These are phyloP conservation scores for Leucosporidium scottii DNA, from an alignment of 768 basidiomycete genomes.

Conservation along the genomic window DNA sequence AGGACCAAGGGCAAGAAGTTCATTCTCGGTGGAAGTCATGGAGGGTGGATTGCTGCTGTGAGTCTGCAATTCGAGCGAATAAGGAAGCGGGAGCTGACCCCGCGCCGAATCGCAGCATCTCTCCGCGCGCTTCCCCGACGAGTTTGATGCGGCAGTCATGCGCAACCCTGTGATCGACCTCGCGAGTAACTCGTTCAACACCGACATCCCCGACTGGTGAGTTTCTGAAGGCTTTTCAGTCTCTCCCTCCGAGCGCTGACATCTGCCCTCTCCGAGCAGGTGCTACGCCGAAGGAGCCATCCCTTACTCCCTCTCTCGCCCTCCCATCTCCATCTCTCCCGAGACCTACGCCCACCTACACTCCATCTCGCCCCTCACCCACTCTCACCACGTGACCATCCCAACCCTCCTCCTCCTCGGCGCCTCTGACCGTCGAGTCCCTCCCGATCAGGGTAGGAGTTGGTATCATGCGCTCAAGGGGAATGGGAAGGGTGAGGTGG, in stretches of 20 bases:
- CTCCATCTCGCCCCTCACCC: constrained; percentile 53
- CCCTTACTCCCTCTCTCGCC: constrained; percentile 41
- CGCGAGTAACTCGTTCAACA: constrained; percentile 50
- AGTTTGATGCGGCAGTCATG: constrained; percentile 58
- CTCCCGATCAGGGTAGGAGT: constrained; percentile 55
- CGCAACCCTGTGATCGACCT: constrained; percentile 65
- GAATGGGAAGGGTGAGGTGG: constrained; percentile 44
- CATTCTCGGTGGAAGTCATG: constrained; percentile 62
- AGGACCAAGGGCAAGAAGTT: constrained; percentile 52
- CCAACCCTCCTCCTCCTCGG: constrained; percentile 59
- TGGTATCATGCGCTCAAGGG: constrained; percentile 64
- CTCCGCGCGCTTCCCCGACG: constrained; percentile 56
- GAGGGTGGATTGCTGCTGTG: constrained; percentile 57
- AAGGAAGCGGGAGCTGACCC: no score
- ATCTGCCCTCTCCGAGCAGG: constrained; percentile 14
- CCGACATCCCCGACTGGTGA: constrained; percentile 66
- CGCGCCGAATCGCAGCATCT: no score
- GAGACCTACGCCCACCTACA: constrained; percentile 48
- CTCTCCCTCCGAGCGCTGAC: not conserved
- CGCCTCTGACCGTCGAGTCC: constrained; percentile 56
- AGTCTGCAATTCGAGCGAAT: no score
- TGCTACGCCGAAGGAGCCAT: constrained; percentile 46
- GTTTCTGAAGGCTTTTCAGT: not conserved
- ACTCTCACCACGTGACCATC: constrained; percentile 50
- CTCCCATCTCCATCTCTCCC: constrained; percentile 46